Conservation (phyloP, 208 protist species). For the Wallacemonas sp. region DNA sequence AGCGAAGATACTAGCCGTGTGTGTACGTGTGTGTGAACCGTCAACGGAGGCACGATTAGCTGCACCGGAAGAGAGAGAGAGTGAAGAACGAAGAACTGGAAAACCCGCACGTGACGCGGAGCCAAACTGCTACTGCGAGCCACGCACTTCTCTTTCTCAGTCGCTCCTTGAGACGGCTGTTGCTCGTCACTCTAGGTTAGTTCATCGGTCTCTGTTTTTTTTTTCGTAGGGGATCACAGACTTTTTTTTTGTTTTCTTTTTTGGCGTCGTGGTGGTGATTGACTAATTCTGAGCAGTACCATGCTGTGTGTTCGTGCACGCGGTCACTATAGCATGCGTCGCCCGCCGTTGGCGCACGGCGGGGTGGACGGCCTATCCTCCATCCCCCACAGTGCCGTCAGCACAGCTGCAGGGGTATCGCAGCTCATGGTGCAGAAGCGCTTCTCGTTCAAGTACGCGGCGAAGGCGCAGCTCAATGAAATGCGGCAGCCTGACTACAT, state of each 20-base stretch:
- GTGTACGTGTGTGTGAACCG: background rate
- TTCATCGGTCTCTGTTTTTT: background rate
- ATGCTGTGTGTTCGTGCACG: background rate
- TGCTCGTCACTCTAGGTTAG: background rate
- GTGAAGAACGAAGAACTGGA: too few species aligned
- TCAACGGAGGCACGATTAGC: too few species aligned
- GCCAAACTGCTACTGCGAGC: too few species aligned
- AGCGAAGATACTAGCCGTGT: background rate
- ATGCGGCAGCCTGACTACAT: conserved; percentile 82
- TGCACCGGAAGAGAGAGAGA: too few species aligned
- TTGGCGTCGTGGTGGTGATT: background rate
- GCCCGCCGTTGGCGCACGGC: background rate
- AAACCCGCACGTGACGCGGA: too few species aligned
- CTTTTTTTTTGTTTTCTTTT: background rate
- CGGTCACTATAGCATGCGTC: background rate
- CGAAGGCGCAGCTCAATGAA: conserved; percentile 72
- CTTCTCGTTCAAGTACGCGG: conserved; percentile 88
- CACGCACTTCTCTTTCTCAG: too few species aligned
- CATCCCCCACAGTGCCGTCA: background rate
- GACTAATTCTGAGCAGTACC: background rate
- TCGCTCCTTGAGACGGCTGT: too few species aligned
- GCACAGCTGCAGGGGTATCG: background rate
- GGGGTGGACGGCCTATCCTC: background rate
- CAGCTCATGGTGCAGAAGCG: conserved; percentile 45
- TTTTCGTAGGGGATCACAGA: background rate